A percentile compares a stretch with the other conserved stretches of the same genome.
These are phyloP conservation scores for Fagopyrum tataricum DNA, from an alignment of 148 eudicot species.

Conservation along the genomic window DNA sequence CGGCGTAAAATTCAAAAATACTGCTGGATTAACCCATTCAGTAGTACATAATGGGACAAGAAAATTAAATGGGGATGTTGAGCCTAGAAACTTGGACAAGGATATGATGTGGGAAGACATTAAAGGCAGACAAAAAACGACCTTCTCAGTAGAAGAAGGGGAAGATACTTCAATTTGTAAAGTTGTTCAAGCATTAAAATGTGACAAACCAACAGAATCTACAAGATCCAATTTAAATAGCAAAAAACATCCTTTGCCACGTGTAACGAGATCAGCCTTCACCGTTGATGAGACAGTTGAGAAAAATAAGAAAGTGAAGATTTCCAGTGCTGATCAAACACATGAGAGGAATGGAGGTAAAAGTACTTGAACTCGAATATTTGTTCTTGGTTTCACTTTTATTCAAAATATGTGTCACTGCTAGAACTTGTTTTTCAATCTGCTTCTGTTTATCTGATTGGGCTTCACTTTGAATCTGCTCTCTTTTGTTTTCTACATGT, in stretches of 20 bases:
- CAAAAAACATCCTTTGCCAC: conserved; percentile 10
- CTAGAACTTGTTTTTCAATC: background rate
- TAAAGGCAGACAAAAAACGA: conserved; percentile 21
- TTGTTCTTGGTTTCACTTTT: background rate
- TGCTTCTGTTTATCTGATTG: background rate
- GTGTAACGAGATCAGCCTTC: conserved; percentile 9
- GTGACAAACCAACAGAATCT: conserved; percentile 10
- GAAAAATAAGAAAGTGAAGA: conserved; percentile 19
- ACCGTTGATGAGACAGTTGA: conserved; percentile 9
- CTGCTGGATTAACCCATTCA: conserved; percentile 23
- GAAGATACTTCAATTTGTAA: conserved; percentile 15
- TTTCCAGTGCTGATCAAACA: conserved; percentile 13
- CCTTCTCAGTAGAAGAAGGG: conserved; percentile 26
- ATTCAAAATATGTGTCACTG: too few relatives aligned
- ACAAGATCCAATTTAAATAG: conserved; percentile 4
- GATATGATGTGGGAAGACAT: conserved; percentile 13
- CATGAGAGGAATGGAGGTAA: background rate
- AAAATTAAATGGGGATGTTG: conserved; percentile 12
- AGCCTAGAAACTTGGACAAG: conserved; percentile 14
- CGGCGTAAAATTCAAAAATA: conserved; percentile 6
- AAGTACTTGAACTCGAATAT: background rate
- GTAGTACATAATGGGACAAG: conserved; percentile 16
- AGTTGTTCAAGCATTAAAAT: conserved; percentile 16
- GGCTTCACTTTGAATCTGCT: background rate
- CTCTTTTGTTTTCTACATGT: background rate